A percentile compares a stretch with the other conserved stretches of the same genome.
Conservation (phyloP, 2,329 filamentous ascomycete genomes). For the Penicillium sp. region DNA sequence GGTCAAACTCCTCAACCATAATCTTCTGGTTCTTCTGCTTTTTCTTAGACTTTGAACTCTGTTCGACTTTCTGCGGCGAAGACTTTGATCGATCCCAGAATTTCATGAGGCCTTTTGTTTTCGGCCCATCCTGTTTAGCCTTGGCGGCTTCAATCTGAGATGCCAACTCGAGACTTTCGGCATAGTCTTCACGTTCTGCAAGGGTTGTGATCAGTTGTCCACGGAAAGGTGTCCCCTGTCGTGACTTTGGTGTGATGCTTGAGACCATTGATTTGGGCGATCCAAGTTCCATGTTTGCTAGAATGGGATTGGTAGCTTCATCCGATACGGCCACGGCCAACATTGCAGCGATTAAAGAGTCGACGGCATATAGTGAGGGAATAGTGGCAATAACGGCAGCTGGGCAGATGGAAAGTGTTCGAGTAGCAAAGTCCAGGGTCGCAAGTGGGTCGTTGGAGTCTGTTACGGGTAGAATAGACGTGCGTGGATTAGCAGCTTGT, state of each 20-base stretch:
- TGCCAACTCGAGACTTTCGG: conserved; percentile 39
- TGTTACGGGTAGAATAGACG: conserved; percentile 42
- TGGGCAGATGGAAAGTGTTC: conserved; percentile 43
- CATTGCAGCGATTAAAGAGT: conserved; percentile 48
- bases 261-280: conserved; percentile 16
- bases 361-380: conserved; percentile 50
- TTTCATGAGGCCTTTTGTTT: conserved; percentile 16
- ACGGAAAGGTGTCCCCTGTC: conserved; percentile 22
- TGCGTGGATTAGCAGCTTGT: conserved; percentile 34
- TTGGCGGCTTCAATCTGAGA: conserved; percentile 31
- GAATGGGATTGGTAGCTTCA: conserved; percentile 38
- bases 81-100: conserved; percentile 15
- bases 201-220: conserved; percentile 38
- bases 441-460: conserved; percentile 43
- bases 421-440: conserved; percentile 44
- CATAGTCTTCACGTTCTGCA: conserved; percentile 46
- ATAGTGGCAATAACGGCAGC: conserved; percentile 42
- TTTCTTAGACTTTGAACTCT: conserved; percentile 9
- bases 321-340: conserved; percentile 48
- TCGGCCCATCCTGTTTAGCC: conserved; percentile 2
- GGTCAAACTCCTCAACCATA: conserved; percentile 45
- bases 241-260: conserved; percentile 3
- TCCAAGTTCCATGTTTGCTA: conserved; percentile 38
- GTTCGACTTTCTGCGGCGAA: background rate
- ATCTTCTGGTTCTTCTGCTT: conserved; percentile 32